Base-by-base conservation (phyloP, 2,329 filamentous ascomycete genomes). In the Phaeophleospora eucalypticola region DNA sequence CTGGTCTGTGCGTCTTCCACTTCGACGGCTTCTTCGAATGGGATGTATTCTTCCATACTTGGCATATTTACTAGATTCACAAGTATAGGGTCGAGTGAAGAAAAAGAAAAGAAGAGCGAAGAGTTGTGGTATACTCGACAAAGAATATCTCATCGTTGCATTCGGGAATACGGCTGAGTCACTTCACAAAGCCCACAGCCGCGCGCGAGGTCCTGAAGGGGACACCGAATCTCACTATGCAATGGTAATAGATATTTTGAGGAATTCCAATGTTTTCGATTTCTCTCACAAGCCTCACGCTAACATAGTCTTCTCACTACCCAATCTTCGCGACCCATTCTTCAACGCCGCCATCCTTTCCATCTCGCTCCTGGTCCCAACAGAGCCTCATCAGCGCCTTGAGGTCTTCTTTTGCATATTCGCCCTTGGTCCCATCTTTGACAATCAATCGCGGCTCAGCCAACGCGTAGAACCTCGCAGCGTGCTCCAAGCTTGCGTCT, bases 401-500 rank as follows among this genome's bases (percentile, higher is more conserved):
- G 29, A 73, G 62, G 36, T 68, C 67, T 27, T 67, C 63, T 38
- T 65, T 67, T 1, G 54, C 61, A 48, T 70, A 69, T 29, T 60
- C 63, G 9, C 57, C 43, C 20, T 46, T 46, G 24, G 16, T 57
- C 0, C 59, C 56, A 54, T 67, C 45, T 40, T 53, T 50, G 2
- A 58, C 66, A 42, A 79, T 70, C 4, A 65, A 64, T 20, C 68
- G 68, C 35, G 63, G 68, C 49, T 77, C 81, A 3, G 83, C 83
- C 62, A 91, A 66, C 16, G 78, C 76, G 61, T 83, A 90, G 69
- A 86, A 91, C 48, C 79, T 76, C 16, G 80, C 77, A 1, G 84
- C 80, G 29, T 80, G 72, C 3, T 75, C 74, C 20, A 91, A 73
- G 46, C 79, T 76, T 2, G 87, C 83, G 7, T 78, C 79, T 2